phyloP scores from a whole-genome alignment of 768 basidiomycete genomes.

The Cystofilobasidium capitatum region DNA sequence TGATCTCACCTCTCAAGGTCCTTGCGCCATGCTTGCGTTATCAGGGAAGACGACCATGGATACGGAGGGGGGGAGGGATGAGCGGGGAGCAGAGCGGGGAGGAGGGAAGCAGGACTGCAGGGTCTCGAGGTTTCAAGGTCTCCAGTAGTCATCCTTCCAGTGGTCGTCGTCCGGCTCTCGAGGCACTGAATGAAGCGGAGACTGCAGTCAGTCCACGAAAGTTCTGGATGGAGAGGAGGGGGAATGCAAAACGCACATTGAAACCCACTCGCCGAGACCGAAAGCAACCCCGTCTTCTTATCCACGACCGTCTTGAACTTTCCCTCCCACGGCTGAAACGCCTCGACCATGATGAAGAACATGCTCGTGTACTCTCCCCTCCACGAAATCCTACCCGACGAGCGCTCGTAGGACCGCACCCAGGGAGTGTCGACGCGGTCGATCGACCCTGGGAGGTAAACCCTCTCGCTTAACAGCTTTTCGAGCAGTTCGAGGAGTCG shows the following conservation, averaged over 20 bases:
- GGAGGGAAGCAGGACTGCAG: background rate
- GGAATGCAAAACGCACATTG: background rate
- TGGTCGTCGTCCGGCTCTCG: background rate
- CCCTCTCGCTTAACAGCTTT: background rate
- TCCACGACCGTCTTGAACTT: background rate
- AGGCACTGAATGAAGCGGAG: background rate
- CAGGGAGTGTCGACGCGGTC: background rate
- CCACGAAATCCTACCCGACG: background rate
- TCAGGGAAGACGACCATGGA: too few relatives aligned
- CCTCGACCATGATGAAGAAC: background rate
- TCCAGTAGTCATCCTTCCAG: too few relatives aligned
- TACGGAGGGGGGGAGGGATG: too few relatives aligned
- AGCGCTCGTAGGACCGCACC: background rate
- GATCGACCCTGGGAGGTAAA: background rate
- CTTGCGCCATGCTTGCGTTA: too few relatives aligned
- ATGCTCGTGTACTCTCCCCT: background rate
- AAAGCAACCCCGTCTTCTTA: background rate
- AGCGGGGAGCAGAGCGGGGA: too few relatives aligned
- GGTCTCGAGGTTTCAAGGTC: background rate
- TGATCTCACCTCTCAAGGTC: too few relatives aligned
- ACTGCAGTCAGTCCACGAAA: background rate
- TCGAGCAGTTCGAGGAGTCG: background rate
- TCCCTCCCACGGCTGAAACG: background rate
- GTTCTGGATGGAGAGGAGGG: background rate
- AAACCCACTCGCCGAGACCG: background rate